These are phyloP conservation scores for Rutstroemia sydowiana DNA, from an alignment of 2,329 filamentous ascomycete genomes.

Conservation along the genomic window DNA sequence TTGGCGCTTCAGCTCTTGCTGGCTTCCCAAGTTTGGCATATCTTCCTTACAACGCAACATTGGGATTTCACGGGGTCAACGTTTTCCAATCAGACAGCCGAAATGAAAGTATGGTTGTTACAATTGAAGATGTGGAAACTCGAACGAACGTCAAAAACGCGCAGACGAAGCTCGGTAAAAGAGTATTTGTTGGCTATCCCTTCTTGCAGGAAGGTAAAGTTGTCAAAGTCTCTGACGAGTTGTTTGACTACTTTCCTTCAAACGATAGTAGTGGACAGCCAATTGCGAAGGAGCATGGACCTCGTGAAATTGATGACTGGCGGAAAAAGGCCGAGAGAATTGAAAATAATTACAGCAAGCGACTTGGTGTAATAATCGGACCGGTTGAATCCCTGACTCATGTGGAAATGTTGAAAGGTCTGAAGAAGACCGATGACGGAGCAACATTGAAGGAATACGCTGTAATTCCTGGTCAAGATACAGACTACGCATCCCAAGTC, in stretches of 20 bases:
- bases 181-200: constrained; percentile 87
- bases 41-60: constrained; percentile 70
- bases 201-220: constrained; percentile 94
- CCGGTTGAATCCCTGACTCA: constrained; percentile 82
- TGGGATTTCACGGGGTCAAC: constrained; percentile 84
- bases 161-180: constrained; percentile 72
- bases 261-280: constrained; percentile 55
- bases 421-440: constrained; percentile 84
- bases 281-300: constrained; percentile 61
- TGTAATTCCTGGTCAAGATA: constrained; percentile 75
- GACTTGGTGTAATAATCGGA: constrained; percentile 80
- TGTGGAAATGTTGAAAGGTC: constrained; percentile 87
- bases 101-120: constrained; percentile 94
- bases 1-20: constrained; percentile 76
- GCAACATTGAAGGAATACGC: constrained; percentile 91
- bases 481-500: constrained; percentile 83
- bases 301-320: constrained; percentile 74
- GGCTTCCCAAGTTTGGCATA: constrained; percentile 90
- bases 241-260: constrained; percentile 78
- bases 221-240: constrained; percentile 79
- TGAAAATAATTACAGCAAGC: constrained; percentile 82
- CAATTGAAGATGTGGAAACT: constrained; percentile 65
- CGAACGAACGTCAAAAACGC: constrained; percentile 66
- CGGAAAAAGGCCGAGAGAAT: constrained; percentile 76
- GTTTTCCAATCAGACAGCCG: constrained; percentile 95